phyloP scores from a whole-genome alignment of 129 eudicot genomes.

The Lactuca saligna region DNA sequence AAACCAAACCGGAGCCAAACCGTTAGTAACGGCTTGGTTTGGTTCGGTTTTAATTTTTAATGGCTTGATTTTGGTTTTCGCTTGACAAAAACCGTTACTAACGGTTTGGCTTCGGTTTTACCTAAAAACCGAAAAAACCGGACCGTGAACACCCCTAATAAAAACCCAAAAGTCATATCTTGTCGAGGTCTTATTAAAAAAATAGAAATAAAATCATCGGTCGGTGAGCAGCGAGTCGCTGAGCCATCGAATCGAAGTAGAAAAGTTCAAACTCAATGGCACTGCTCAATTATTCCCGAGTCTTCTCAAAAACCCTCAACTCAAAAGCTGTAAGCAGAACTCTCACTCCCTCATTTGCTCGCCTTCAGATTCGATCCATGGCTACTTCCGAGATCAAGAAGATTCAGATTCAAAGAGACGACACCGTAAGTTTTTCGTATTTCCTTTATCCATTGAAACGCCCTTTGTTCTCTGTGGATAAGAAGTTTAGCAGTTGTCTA shows the following conservation, averaged over 20 bases:
- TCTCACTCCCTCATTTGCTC: slow-evolving; percentile 19
- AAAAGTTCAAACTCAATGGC: slow-evolving; percentile 24
- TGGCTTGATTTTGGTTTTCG: too few relatives aligned
- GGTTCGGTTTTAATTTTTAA: too few relatives aligned
- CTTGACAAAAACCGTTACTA: too few relatives aligned
- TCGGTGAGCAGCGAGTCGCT: not conserved
- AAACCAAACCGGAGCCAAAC: too few relatives aligned
- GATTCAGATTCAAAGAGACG: slow-evolving; percentile 75
- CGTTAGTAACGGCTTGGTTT: too few relatives aligned
- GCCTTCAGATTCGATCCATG: slow-evolving; percentile 48
- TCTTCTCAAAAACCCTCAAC: slow-evolving; percentile 28
- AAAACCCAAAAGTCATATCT: not conserved
- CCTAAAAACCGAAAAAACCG: too few relatives aligned
- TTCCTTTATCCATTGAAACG: not conserved
- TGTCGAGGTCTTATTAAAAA: not conserved
- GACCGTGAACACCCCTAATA: too few relatives aligned
- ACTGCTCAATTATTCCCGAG: slow-evolving; percentile 6
- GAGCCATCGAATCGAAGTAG: not conserved
- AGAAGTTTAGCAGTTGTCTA: not conserved
- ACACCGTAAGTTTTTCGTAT: slow-evolving; percentile 40
- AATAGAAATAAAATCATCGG: not conserved
- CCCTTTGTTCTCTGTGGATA: not conserved
- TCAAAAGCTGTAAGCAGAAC: slow-evolving; percentile 12
- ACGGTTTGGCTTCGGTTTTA: too few relatives aligned
- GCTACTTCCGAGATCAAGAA: slow-evolving; percentile 61